These are phyloP conservation scores for Coemansia sp. DNA, from an alignment of 192 early-diverging fungal species.

Conservation along the genomic window DNA sequence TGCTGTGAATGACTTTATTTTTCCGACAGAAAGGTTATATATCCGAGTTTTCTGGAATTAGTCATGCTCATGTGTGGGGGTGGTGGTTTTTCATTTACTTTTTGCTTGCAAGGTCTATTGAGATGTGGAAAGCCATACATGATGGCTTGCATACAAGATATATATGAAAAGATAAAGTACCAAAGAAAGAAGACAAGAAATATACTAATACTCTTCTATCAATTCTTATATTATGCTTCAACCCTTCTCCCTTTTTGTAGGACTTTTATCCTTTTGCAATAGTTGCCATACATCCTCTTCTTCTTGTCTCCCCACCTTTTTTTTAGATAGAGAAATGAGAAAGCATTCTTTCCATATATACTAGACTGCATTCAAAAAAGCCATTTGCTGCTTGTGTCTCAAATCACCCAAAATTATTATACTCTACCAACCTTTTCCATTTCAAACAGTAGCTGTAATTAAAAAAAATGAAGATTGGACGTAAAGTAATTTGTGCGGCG, in stretches of 20 bases:
- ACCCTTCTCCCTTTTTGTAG: neutral
- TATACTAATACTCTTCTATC: neutral
- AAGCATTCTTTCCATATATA: too few species aligned
- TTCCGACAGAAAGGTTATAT: neutral
- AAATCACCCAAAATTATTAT: too few species aligned
- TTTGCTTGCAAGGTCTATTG: neutral
- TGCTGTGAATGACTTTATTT: neutral
- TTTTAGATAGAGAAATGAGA: neutral
- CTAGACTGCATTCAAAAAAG: too few species aligned
- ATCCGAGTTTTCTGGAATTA: too few species aligned
- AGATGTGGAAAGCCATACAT: slow-evolving; percentile 3
- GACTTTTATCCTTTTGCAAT: neutral
- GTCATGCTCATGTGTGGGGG: too few species aligned
- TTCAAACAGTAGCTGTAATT: neutral
- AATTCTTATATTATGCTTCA: neutral
- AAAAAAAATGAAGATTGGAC: neutral
- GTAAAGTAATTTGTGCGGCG: neutral
- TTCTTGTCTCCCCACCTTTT: neutral
- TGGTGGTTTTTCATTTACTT: neutral
- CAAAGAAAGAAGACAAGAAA: neutral
- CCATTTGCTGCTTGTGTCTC: too few species aligned
- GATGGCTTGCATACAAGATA: slow-evolving; percentile 9
- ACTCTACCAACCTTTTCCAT: neutral
- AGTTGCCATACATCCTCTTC: neutral
- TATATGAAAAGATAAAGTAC: neutral